Evolutionary conservation across 345 rosid species (phyloP), one percentile per base, ranked within the genome.

Genomic region (Boechera divaricarpa): DNA sequence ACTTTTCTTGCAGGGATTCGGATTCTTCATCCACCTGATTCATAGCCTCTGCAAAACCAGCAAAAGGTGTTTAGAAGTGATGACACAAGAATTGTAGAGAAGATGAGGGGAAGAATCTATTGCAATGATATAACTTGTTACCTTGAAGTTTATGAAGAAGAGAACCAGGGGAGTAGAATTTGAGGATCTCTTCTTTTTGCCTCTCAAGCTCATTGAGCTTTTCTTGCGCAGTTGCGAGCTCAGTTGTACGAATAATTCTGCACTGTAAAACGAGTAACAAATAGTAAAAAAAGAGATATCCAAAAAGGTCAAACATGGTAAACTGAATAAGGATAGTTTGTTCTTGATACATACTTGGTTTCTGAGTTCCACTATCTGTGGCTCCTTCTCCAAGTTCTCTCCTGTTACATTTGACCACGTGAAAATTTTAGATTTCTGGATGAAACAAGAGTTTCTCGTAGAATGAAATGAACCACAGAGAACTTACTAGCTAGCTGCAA

Each of bases 401-500:
- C 84, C 98, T 95, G 83, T 73, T 67, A 72, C 54, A 77, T 44
- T 63, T 15, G 16, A 66, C 63, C 33, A 78, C 5, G 28, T 33
- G 16, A 38, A 13, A 65, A 11, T 8, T 18, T 58, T 11, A 21
- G 55, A 13, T 13, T 56, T 10, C 55, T 36, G 0, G 15, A 48
- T 77, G 29, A 57, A 29, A 62, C 64, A 1, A 3, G 6, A 52
- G 41, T 15, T 12, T 32, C 39, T 42, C 1, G 3, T 41, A 6
- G 26, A 61, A 53, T 32, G 64, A n/a, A 10, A 76, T 31, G 41
- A 61, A 33, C 18, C 48, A 48, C 5, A 57, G 21, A 49, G 1
- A 55, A 85, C 96, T 95, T 79, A 92, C 99, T 86, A 13, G 97
- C 91, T 78, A 95, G 84, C 85, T 92, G 96, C 81, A 92, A 66